Percentiles rank a stretch among this genome's conserved stretches.
Conservation (phyloP, 208 protist genomes). For the Zelonia costaricensis region DNA sequence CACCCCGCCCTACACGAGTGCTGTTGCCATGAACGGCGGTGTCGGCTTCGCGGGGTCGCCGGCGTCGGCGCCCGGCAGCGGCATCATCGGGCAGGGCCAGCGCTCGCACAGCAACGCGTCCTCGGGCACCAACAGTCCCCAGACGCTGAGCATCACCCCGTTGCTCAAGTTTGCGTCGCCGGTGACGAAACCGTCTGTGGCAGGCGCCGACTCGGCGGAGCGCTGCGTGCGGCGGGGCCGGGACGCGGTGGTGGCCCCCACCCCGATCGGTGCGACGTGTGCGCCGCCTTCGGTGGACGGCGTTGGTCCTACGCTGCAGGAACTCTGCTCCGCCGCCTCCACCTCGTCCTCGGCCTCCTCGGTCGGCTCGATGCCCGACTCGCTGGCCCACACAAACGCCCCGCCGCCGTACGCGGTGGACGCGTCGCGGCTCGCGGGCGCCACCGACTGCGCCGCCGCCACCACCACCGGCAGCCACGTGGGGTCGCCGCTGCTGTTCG, state of each 20-base stretch:
- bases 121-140: not conserved
- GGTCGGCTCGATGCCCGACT: not conserved
- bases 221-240: not conserved
- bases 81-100: not conserved
- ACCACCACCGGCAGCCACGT: not conserved
- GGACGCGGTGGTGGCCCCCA: not conserved
- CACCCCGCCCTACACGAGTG: not conserved
- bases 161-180: conserved; percentile 8
- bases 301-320: not conserved
- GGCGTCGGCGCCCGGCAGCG: conserved; percentile 4
- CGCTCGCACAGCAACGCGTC: conserved; percentile 4
- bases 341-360: conserved; percentile 2
- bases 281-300: not conserved
- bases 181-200: not conserved
- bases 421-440: not conserved
- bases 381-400: not conserved
- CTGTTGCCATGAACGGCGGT: not conserved
- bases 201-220: not conserved
- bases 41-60: conserved; percentile 1
- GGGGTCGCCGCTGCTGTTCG: not conserved
- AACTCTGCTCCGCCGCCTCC: not conserved
- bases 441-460: not conserved
- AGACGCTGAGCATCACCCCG: conserved; percentile 5
- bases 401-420: not conserved
- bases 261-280: not conserved